These are phyloP conservation scores for Penicillium sp. DNA, from an alignment of 2,329 filamentous ascomycete genomes.

Conservation along the genomic window DNA sequence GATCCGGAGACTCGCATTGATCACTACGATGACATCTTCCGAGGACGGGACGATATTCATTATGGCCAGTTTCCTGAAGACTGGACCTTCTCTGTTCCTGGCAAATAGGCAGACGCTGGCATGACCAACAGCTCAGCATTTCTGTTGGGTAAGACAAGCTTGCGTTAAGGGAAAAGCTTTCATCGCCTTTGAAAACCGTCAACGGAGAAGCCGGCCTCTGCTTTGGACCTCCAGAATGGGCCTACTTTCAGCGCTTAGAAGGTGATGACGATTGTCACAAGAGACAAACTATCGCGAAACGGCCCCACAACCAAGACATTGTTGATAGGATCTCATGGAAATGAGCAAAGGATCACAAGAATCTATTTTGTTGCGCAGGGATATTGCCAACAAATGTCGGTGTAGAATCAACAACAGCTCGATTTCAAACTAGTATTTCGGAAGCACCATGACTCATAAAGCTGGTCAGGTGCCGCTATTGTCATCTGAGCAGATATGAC, in stretches of 20 bases:
- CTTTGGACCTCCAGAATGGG: background rate
- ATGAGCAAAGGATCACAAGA: background rate
- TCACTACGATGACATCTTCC: conserved; percentile 37
- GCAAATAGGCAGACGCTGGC: conserved; percentile 3
- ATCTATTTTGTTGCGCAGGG: background rate
- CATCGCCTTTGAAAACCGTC: background rate
- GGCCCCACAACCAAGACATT: too few species aligned
- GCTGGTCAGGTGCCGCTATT: background rate
- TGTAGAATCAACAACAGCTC: conserved; percentile 8
- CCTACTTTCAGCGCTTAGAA: background rate
- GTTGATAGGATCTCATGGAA: background rate
- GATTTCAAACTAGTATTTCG: conserved; percentile 13
- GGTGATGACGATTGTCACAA: too few species aligned
- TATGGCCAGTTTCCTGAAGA: conserved; percentile 30
- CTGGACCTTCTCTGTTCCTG: conserved; percentile 29
- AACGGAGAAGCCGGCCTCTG: background rate
- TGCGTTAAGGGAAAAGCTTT: background rate
- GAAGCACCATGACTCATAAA: conserved; percentile 11
- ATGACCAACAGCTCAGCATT: background rate
- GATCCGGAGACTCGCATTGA: conserved; percentile 29
- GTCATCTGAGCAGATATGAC: background rate
- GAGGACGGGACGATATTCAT: conserved; percentile 25
- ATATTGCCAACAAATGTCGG: conserved; percentile 5
- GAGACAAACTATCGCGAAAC: background rate
- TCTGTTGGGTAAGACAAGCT: background rate